phyloP scores from a whole-genome alignment of 1,284 basidiomycete genomes.

The Cryptococcus deneoformans region DNA sequence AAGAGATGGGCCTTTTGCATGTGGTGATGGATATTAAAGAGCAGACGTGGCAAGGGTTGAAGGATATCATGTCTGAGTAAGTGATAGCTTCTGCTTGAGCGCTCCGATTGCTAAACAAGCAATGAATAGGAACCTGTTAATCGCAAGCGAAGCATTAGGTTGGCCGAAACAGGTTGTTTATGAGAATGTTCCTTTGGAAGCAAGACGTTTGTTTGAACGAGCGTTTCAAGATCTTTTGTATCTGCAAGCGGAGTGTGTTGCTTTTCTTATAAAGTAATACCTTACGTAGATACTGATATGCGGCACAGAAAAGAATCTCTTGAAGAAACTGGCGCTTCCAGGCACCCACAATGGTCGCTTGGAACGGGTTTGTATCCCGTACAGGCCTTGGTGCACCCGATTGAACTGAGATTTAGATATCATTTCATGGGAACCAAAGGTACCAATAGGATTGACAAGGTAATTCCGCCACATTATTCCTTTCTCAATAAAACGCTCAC shows the following conservation, averaged over 20 bases:
- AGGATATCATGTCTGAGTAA: slow-evolving; percentile 61
- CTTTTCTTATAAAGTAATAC: not conserved
- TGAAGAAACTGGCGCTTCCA: slow-evolving; percentile 23
- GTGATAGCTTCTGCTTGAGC: slow-evolving; percentile 33
- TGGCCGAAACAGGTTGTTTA: slow-evolving; percentile 78
- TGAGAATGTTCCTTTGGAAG: slow-evolving; percentile 52
- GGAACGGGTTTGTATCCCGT: slow-evolving; percentile 69
- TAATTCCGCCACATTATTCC: slow-evolving; percentile 32
- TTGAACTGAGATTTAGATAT: slow-evolving; percentile 86
- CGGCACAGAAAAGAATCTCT: slow-evolving; percentile 55
- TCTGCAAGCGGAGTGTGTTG: slow-evolving; percentile 68
- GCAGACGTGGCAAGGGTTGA: slow-evolving; percentile 73
- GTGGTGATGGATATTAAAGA: slow-evolving; percentile 56
- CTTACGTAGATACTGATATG: slow-evolving; percentile 1
- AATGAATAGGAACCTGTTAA: slow-evolving; percentile 57
- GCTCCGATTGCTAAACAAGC: not conserved
- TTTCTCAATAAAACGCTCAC: not conserved
- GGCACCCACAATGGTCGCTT: slow-evolving; percentile 28
- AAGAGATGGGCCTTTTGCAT: slow-evolving; percentile 53
- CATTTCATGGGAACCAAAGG: slow-evolving; percentile 86
- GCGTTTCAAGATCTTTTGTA: slow-evolving; percentile 71
- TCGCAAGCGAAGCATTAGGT: slow-evolving; percentile 65
- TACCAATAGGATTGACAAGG: slow-evolving; percentile 94
- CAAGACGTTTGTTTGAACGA: slow-evolving; percentile 64
- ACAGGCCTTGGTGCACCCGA: slow-evolving; percentile 77